phyloP scores from a whole-genome alignment of 1,284 basidiomycete genomes.

The Malassezia slooffiae region DNA sequence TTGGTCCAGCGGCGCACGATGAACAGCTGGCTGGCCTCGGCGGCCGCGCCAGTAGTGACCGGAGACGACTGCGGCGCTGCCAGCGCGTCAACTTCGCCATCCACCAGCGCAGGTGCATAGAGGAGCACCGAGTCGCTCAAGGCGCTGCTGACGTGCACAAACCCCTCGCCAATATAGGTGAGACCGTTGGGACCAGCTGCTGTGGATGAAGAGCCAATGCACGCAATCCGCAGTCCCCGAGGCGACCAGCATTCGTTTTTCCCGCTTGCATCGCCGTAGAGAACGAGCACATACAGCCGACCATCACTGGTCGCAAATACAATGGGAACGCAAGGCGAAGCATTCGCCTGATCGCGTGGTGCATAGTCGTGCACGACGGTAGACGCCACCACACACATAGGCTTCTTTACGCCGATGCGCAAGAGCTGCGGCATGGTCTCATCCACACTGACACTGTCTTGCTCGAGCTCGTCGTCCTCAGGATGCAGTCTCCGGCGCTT shows the following conservation, averaged over 20 bases:
- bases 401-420: slow-evolving; percentile 14
- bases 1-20: slow-evolving; percentile 23
- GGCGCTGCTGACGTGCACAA: slow-evolving; percentile 28
- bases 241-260: too few species aligned
- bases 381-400: neutral
- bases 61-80: neutral
- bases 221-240: too few species aligned
- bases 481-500: too few species aligned
- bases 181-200: slow-evolving; percentile 26
- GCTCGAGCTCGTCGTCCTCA: too few species aligned
- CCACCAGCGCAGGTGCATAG: neutral
- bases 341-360: too few species aligned
- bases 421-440: slow-evolving; percentile 17
- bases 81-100: too few species aligned
- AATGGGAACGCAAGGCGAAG: neutral
- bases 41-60: neutral
- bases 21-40: slow-evolving; percentile 2
- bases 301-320: slow-evolving; percentile 1
- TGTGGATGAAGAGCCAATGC: slow-evolving; percentile 20
- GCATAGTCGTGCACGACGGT: slow-evolving; percentile 2
- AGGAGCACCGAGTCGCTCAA: slow-evolving; percentile 29
- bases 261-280: slow-evolving; percentile 11
- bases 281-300: neutral
- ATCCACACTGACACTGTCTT: slow-evolving; percentile 25
- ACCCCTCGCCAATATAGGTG: slow-evolving; percentile 29